Evolutionary conservation across 2,329 filamentous ascomycete genomes (phyloP).

Genomic region (Myriosclerotinia curreyana): DNA sequence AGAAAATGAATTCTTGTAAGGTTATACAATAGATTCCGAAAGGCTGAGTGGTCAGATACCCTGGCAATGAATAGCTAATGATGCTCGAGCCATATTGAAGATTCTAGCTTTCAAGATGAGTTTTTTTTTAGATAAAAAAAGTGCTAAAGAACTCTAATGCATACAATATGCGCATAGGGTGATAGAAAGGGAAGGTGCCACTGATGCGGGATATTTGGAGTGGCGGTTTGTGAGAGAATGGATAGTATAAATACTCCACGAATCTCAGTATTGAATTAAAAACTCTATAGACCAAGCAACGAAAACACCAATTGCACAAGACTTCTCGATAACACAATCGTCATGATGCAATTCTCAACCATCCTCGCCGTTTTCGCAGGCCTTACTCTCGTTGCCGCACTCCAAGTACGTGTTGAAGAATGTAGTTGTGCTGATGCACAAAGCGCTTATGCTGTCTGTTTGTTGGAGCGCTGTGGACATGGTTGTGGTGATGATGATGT

Average conservation of each 20-base stretch:
- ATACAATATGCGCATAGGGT: background rate
- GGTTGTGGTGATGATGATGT: constrained; percentile 2
- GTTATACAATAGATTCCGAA: no score
- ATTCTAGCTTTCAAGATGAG: no score
- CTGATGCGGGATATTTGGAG: background rate
- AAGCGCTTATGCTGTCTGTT: constrained; percentile 9
- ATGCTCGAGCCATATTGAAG: no score
- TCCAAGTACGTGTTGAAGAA: constrained; percentile 3
- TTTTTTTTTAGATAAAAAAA: no score
- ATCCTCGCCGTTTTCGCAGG: background rate
- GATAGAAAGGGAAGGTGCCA: background rate
- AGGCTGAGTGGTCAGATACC: no score
- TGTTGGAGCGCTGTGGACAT: constrained; percentile 13
- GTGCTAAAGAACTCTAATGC: background rate
- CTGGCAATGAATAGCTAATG: no score
- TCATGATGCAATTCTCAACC: constrained; percentile 12
- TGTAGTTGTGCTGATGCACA: constrained; percentile 17
- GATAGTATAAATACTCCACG: background rate
- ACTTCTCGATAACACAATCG: background rate
- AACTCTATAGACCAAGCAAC: background rate
- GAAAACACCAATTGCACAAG: background rate
- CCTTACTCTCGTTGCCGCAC: constrained; percentile 7
- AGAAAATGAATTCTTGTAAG: no score
- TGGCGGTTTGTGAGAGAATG: background rate
- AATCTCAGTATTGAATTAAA: background rate